A percentile compares a stretch with the other conserved stretches of the same genome.
phyloP scores from a whole-genome alignment of 768 basidiomycete species.

The Serpula lacrymans region DNA sequence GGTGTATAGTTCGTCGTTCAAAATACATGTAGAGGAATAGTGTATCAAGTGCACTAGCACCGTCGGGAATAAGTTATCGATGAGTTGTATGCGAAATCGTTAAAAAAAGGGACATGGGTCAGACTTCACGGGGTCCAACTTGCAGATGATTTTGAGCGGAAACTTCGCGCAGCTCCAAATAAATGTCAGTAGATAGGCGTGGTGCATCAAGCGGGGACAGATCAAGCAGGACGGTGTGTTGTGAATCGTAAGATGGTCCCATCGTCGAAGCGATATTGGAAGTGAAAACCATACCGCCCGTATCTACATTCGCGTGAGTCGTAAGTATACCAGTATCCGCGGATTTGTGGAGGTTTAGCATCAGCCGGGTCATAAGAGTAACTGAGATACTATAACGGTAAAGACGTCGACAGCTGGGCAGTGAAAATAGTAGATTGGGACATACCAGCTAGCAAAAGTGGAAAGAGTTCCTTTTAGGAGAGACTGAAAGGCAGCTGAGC shows the following conservation, averaged over 20 bases:
- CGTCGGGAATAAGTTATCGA: too few relatives aligned
- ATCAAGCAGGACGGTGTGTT: too few relatives aligned
- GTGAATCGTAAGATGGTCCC: neutral
- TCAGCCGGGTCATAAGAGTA: constrained; percentile 51
- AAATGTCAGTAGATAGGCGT: too few relatives aligned
- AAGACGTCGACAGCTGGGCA: neutral
- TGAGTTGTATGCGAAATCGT: too few relatives aligned
- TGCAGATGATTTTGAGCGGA: too few relatives aligned
- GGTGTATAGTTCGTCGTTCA: too few relatives aligned
- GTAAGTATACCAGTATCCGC: constrained; percentile 15
- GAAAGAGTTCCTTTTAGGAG: constrained; percentile 45
- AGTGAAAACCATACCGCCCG: neutral
- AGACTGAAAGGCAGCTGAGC: constrained; percentile 27
- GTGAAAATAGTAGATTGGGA: neutral
- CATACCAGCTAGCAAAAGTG: constrained; percentile 48
- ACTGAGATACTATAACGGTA: constrained; percentile 46
- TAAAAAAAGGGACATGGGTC: too few relatives aligned
- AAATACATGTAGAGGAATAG: too few relatives aligned
- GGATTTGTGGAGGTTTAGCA: constrained; percentile 50
- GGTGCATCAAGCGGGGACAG: too few relatives aligned
- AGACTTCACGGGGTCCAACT: too few relatives aligned
- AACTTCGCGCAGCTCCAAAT: too few relatives aligned
- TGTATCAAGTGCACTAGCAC: too few relatives aligned
- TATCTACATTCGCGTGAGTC: neutral
- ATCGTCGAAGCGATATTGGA: neutral